phyloP scores from a whole-genome alignment of 805 yeast species.

The Ogataea glucozyma region DNA sequence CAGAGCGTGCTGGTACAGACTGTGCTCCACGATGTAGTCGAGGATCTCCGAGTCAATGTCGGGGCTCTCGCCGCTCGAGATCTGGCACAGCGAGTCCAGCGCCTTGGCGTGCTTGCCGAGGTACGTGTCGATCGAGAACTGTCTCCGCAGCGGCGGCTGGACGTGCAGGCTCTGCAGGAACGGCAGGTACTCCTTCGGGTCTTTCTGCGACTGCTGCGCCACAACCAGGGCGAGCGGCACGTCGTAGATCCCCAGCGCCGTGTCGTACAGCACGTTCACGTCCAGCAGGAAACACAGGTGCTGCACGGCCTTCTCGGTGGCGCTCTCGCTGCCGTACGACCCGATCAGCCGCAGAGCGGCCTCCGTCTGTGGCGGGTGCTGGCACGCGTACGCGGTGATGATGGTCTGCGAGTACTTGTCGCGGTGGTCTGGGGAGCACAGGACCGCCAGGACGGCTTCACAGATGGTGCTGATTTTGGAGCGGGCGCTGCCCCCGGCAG shows the following conservation, averaged over 20 bases:
- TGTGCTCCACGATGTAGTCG: conserved; percentile 68
- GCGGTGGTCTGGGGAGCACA: conserved; percentile 52
- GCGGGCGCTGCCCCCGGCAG: conserved; percentile 1
- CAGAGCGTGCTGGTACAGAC: conserved; percentile 69
- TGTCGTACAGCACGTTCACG: conserved; percentile 76
- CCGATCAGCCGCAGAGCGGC: conserved; percentile 72
- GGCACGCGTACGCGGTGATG: conserved; percentile 90
- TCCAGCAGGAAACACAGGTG: conserved; percentile 91
- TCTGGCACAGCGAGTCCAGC: conserved; percentile 57
- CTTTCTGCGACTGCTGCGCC: conserved; percentile 97
- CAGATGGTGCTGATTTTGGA: conserved; percentile 75
- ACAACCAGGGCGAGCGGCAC: conserved; percentile 75
- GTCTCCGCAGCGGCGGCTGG: conserved; percentile 63
- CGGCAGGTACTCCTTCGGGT: conserved; percentile 95
- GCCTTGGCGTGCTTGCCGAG: conserved; percentile 72
- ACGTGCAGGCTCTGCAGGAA: conserved; percentile 79
- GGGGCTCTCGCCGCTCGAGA: conserved; percentile 37
- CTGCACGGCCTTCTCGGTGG: conserved; percentile 62
- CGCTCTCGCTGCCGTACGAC: conserved; percentile 45
- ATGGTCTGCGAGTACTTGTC: conserved; percentile 69
- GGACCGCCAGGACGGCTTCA: conserved; percentile 60
- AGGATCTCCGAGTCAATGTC: conserved; percentile 57
- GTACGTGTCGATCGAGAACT: conserved; percentile 77
- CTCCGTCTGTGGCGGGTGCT: conserved; percentile 79
- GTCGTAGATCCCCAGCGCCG: conserved; percentile 80